A percentile compares a stretch with the other conserved stretches of the same genome.
These are phyloP conservation scores for Fusarium azukiicola DNA, from an alignment of 2,329 filamentous ascomycete genomes.

Conservation along the genomic window DNA sequence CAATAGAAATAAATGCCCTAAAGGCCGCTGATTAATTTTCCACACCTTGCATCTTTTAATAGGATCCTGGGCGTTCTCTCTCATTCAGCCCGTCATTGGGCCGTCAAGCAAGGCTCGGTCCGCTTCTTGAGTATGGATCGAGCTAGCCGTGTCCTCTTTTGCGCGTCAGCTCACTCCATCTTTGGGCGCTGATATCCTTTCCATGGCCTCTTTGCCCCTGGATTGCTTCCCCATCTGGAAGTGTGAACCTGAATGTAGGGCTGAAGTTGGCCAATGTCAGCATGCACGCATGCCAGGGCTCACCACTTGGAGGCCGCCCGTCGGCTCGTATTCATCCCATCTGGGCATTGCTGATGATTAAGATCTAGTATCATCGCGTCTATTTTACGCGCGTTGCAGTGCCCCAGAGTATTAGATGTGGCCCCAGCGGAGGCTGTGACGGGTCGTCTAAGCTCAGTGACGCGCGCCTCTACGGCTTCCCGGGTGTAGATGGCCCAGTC, in stretches of 20 bases:
- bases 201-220: conserved; percentile 12
- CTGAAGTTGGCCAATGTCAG: conserved; percentile 5
- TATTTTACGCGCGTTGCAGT: conserved; percentile 18
- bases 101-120: background rate
- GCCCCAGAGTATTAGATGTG: conserved; percentile 20
- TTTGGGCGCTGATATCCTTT: background rate
- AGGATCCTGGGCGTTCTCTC: background rate
- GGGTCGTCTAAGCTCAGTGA: conserved; percentile 16
- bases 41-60: conserved; percentile 18
- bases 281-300: background rate
- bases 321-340: conserved; percentile 12
- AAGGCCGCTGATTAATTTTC: conserved; percentile 18
- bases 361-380: background rate
- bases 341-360: background rate
- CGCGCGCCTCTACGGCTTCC: conserved; percentile 14
- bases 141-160: background rate
- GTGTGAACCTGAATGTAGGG: conserved; percentile 22
- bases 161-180: conserved; percentile 8
- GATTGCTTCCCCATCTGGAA: background rate
- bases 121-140: conserved; percentile 10
- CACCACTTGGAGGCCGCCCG: conserved; percentile 9
- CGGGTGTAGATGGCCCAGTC: background rate
- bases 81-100: conserved; percentile 1
- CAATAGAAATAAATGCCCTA: background rate
- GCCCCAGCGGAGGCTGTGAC: conserved; percentile 18